These are phyloP conservation scores for Cladosporium velox DNA, from an alignment of 2,329 filamentous ascomycete genomes.

Conservation along the genomic window DNA sequence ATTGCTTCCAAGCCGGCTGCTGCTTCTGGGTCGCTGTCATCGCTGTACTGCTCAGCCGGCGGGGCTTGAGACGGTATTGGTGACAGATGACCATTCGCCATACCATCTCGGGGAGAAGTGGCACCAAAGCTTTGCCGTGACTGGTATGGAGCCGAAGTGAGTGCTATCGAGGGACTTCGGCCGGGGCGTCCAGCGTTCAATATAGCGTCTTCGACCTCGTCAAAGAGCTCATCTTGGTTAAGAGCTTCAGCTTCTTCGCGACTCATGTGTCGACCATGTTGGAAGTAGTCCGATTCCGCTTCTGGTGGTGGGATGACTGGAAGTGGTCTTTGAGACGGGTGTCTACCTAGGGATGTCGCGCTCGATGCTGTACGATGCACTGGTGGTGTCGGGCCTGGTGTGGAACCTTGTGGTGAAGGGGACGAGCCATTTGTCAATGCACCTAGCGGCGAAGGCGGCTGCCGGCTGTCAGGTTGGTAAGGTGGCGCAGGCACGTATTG, in stretches of 20 bases:
- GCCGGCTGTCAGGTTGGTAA: slow-evolving; percentile 28
- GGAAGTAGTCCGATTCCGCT: slow-evolving; percentile 44
- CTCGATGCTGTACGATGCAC: slow-evolving; percentile 43
- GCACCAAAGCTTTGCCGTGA: slow-evolving; percentile 21
- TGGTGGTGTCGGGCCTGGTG: slow-evolving; percentile 54
- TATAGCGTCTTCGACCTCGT: slow-evolving; percentile 58
- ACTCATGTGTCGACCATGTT: slow-evolving; percentile 27
- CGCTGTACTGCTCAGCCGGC: slow-evolving; percentile 53
- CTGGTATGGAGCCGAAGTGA: slow-evolving; percentile 37
- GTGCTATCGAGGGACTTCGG: slow-evolving; percentile 41
- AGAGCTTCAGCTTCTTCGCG: slow-evolving; percentile 33
- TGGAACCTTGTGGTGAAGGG: slow-evolving; percentile 47
- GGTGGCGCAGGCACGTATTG: slow-evolving; percentile 35
- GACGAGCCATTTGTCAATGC: slow-evolving; percentile 27
- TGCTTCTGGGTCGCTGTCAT: slow-evolving; percentile 87
- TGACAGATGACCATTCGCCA: slow-evolving; percentile 49
- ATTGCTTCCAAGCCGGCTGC: slow-evolving; percentile 81
- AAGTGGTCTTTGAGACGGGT: slow-evolving; percentile 60
- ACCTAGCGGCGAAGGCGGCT: slow-evolving; percentile 34
- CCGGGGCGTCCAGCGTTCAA: slow-evolving; percentile 39
- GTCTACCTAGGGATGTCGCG: slow-evolving; percentile 54
- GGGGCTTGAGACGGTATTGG: slow-evolving; percentile 49
- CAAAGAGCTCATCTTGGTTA: slow-evolving; percentile 59
- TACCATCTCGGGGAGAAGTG: slow-evolving; percentile 22
- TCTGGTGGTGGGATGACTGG: slow-evolving; percentile 54